These are phyloP conservation scores for Trichoderma simmonsii DNA, from an alignment of 2,329 filamentous ascomycete genomes.

Conservation along the genomic window DNA sequence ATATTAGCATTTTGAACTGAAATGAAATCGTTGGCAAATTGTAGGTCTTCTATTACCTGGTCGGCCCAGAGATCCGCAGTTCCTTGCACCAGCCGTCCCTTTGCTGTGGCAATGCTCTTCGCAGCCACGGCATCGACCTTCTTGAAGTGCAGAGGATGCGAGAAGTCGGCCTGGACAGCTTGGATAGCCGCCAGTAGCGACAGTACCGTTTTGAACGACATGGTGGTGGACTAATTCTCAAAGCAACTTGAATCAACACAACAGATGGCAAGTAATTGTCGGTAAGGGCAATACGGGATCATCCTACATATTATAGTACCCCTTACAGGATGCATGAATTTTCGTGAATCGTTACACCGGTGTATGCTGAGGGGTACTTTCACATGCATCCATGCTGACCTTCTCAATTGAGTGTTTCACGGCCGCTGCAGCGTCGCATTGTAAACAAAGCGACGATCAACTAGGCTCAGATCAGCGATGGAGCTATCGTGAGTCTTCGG, in stretches of 20 bases:
- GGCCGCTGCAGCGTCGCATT: neutral
- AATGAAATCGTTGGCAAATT: neutral
- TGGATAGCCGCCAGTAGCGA: constrained; percentile 15
- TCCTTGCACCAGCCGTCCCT: neutral
- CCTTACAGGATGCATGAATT: neutral
- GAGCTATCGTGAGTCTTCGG: neutral
- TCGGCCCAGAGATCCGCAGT: constrained; percentile 17
- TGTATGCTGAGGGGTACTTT: neutral
- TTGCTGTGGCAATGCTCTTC: constrained; percentile 12
- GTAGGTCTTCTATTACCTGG: constrained; percentile 4
- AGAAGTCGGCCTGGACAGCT: constrained; percentile 19
- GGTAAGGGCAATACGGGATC: neutral
- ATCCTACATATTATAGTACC: neutral
- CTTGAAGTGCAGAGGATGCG: constrained; percentile 20
- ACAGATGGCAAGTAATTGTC: neutral
- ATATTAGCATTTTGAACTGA: neutral
- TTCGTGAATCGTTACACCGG: neutral
- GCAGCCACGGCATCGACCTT: constrained; percentile 19
- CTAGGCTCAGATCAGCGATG: neutral
- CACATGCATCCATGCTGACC: neutral
- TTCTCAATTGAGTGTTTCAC: constrained; percentile 8
- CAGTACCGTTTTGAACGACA: constrained; percentile 18
- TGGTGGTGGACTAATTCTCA: constrained; percentile 3
- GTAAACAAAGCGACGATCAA: neutral
- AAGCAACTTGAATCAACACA: neutral